Base-by-base conservation (phyloP, 2,329 filamentous ascomycete species). In the Verticillium nonalfalfae region DNA sequence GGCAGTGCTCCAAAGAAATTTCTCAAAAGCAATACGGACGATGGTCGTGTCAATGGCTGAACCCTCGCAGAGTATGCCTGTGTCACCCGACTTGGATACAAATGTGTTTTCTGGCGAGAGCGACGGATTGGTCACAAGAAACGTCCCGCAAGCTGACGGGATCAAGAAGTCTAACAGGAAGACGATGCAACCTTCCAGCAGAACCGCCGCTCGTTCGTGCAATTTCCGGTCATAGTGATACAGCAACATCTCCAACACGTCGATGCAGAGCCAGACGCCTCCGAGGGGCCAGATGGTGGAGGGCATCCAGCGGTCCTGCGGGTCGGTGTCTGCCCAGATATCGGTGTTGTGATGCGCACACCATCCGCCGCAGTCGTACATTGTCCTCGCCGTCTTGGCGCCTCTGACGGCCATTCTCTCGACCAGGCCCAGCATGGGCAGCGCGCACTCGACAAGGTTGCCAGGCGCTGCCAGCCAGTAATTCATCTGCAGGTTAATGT, bases 31-130 rank as follows among this genome's bases (percentile, higher is more conserved):
- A 26, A 64, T 59, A 1, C 26, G 60, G 34, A 65, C 13, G 35
- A 63, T 71, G 65, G 35, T 75, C 14, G 76, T 77, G 59, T 83
- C 80, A 62, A 81, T 80, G 3, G 76, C 76, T 0, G 79, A 76
- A 1, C 77, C 77, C 65, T 79, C 77, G 56, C 73, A 75, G 3
- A 74, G 69, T n/a, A 69, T 73, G 33, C 68, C 75, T 36, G 71
- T 57, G 73, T 78, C 62, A 72, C 77, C n/a, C 68, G 76, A 61
- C 3, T 35, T 21, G 2, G 64, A 67, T 15, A 65, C 33, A 38
- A 65, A 69, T 1, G 64, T 65, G 59, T 71, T 69, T 57, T 72
- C 70, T 2, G 69, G 69, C 3, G 69, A 70, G 1, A 67, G 60
- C n/a, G 67, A 69, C 1, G 70, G 70, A 55, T 67, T 68, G 6